Evolutionary conservation across 306 rosid genomes (phyloP).

Genomic region (Alnus glutinosa): DNA sequence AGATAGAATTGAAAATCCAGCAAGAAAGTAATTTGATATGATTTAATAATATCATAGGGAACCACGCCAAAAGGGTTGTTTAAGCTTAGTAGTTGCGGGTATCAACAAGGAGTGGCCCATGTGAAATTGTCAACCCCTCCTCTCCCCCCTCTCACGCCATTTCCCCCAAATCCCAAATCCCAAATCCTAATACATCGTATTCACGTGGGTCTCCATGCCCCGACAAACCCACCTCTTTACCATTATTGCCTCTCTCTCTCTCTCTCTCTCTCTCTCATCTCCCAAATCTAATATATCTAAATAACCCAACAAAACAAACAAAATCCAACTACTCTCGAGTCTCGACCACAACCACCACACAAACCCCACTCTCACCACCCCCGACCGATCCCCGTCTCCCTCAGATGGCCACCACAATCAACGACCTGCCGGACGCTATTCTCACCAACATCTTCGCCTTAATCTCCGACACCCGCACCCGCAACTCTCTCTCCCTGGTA

Average conservation of each 20-base stretch:
- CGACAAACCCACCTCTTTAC: neutral
- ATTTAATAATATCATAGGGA: too few species aligned
- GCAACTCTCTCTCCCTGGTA: conserved; percentile 68
- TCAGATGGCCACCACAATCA: conserved; percentile 30
- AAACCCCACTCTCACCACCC: too few species aligned
- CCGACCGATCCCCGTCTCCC: neutral
- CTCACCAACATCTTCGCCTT: conserved; percentile 44
- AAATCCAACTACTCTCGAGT: too few species aligned
- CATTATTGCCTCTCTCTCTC: neutral
- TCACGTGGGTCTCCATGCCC: neutral
- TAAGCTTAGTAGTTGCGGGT: too few species aligned
- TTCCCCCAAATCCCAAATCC: neutral
- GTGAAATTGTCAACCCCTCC: too few species aligned
- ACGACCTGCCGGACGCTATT: conserved; percentile 74
- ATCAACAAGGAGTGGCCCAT: too few species aligned
- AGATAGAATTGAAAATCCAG: too few species aligned
- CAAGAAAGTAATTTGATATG: too few species aligned
- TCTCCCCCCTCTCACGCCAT: neutral
- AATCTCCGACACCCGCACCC: conserved; percentile 60
- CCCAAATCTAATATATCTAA: neutral
- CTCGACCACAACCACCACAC: too few species aligned
- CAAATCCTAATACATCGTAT: neutral
- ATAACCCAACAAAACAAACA: too few species aligned
- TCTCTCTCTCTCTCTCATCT: neutral
- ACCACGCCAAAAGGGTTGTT: too few species aligned